Evolutionary conservation across 108 stramenopile genomes (phyloP).

Genomic region (Cyclotella kingstonii): DNA sequence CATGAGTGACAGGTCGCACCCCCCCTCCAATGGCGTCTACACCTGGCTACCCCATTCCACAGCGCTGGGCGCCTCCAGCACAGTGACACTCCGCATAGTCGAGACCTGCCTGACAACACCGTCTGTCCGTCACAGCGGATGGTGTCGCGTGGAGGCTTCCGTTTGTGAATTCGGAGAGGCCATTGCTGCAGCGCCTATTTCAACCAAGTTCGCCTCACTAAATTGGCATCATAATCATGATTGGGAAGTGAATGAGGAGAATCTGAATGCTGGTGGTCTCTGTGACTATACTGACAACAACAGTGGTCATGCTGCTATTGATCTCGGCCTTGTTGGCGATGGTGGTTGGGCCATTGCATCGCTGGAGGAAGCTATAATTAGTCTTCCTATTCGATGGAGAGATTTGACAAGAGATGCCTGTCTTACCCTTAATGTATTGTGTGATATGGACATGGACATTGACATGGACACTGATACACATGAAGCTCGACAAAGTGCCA

Average conservation of each 20-base stretch:
- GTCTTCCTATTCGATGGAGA: conserved; percentile 75
- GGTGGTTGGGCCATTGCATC: neutral
- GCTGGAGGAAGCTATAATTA: conserved; percentile 11
- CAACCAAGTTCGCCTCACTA: conserved; percentile 20
- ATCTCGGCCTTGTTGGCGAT: neutral
- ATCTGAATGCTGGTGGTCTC: neutral
- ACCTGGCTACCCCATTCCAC: conserved; percentile 35
- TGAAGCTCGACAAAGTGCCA: neutral
- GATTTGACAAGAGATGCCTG: conserved; percentile 80
- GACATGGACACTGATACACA: neutral
- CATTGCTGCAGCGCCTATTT: conserved; percentile 24
- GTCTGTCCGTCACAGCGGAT: neutral
- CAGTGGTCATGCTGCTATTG: neutral
- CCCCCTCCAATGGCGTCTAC: no score
- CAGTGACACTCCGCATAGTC: conserved; percentile 15
- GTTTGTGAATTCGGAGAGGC: conserved; percentile 19
- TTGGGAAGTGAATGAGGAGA: no score
- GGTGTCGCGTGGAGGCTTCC: conserved; percentile 37
- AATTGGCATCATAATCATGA: conserved; percentile 1
- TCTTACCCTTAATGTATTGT: conserved; percentile 51
- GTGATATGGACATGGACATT: conserved; percentile 18
- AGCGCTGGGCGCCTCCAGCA: conserved; percentile 26
- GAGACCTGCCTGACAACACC: neutral
- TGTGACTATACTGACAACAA: neutral
- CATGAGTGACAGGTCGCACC: no score